Conservation (phyloP, 441 rosid genomes). For the Eruca vesicaria region DNA sequence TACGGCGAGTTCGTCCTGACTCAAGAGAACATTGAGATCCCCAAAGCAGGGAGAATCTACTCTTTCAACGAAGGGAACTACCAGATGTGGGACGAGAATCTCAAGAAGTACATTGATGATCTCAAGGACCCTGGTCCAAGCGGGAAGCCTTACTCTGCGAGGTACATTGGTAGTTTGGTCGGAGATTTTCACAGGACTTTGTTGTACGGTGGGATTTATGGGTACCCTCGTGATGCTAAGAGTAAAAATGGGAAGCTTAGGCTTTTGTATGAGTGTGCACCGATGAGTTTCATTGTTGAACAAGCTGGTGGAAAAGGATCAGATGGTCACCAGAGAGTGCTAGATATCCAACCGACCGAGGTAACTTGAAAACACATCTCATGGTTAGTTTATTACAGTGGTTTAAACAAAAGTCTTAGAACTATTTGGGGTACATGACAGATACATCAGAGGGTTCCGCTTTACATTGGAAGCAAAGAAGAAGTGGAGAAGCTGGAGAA, state of each 20-base stretch:
- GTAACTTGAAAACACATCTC: slow-evolving; percentile 34
- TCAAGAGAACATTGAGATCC: slow-evolving; percentile 78
- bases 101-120: slow-evolving; percentile 85
- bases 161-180: slow-evolving; percentile 92
- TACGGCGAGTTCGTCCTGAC: slow-evolving; percentile 91
- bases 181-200: slow-evolving; percentile 93
- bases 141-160: slow-evolving; percentile 86
- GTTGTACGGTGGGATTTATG: slow-evolving; percentile 87
- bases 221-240: slow-evolving; percentile 87
- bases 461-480: slow-evolving; percentile 83
- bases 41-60: slow-evolving; percentile 80
- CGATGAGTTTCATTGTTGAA: slow-evolving; percentile 94
- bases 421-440: slow-evolving; percentile 26
- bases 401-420: not conserved
- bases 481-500: slow-evolving; percentile 93
- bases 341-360: slow-evolving; percentile 81
- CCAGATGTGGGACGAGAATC: slow-evolving; percentile 81
- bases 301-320: slow-evolving; percentile 98
- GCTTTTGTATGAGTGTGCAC: slow-evolving; percentile 91
- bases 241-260: slow-evolving; percentile 95
- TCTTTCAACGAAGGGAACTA: slow-evolving; percentile 95
- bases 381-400: not conserved
- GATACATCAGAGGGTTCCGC: slow-evolving; percentile 89
- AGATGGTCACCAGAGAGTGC: slow-evolving; percentile 77
- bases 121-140: slow-evolving; percentile 89